phyloP scores from a whole-genome alignment of 169 alveolate genomes.

The Plasmodium reichenowi region DNA sequence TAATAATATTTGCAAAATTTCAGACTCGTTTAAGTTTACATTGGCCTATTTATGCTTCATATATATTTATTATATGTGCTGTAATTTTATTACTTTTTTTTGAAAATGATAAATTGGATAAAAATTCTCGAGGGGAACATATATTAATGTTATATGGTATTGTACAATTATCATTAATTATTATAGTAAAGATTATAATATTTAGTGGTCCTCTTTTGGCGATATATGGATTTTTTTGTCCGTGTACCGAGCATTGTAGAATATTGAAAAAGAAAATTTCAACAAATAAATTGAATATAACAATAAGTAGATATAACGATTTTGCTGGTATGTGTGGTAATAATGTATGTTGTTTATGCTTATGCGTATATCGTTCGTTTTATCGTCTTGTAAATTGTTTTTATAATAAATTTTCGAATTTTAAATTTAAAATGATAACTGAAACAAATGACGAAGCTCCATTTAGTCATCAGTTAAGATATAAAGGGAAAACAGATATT shows the following conservation, averaged over 20 bases:
- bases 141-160: constrained; percentile 77
- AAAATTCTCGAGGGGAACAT: constrained; percentile 73
- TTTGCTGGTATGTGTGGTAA: constrained; percentile 85
- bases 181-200: constrained; percentile 77
- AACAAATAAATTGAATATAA: constrained; percentile 78
- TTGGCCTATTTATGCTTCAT: constrained; percentile 85
- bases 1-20: constrained; percentile 82
- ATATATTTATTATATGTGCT: constrained; percentile 82
- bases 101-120: constrained; percentile 72
- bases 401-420: constrained; percentile 50
- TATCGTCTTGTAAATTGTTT: constrained; percentile 79
- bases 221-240: constrained; percentile 84
- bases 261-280: constrained; percentile 75
- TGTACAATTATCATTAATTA: constrained; percentile 79
- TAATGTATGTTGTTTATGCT: constrained; percentile 81
- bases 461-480: constrained; percentile 88
- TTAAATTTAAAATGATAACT: constrained; percentile 43
- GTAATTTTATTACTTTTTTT: constrained; percentile 77
- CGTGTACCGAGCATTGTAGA: constrained; percentile 87
- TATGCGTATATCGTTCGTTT: constrained; percentile 81
- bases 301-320: constrained; percentile 85
- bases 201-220: constrained; percentile 84
- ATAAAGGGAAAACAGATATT: constrained; percentile 88
- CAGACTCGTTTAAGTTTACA: constrained; percentile 81
- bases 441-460: constrained; percentile 80